Evolutionary conservation across 805 yeast genomes (phyloP), one percentile per base, ranked within the genome.

Genomic region (Saccharomycopsis guyanensis): DNA sequence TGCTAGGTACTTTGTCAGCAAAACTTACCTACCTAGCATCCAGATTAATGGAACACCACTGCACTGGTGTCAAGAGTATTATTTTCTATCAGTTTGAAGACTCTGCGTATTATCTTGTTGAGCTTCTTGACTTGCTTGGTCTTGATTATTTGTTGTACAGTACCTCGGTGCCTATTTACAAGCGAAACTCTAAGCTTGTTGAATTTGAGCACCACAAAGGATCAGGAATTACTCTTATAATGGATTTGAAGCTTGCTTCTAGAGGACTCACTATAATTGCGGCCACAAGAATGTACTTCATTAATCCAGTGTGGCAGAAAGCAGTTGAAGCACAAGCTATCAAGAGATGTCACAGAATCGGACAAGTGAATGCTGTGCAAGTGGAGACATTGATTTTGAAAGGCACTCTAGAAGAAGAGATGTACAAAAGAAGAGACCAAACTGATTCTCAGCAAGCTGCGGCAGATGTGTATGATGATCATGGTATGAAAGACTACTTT

Each of bases 261-360:
- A 86, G 80, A 62, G 88, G 88, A 0, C 59, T 82, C 37, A 80
- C 84, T 0, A 78, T 82, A 5, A 73, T 78, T 16, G 69, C 80
- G 0, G 88, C 88, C 3, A 78, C 86, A 0, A 66, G 78, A 44
- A 84, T 82, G 1, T 82, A 78, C 56, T 80, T 82, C 57, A 66
- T 81, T n/a, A 79, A 73, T 53, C 87, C 87, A 1, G 80, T 82
- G 1, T 82, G 87, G 88, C 75, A 71, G 52, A 68, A 77, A 46
- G 72, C 83, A 0, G 66, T 76, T 16, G 88, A 82, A 57, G 87
- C 87, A 0, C 88, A 82, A 55, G 87, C 87, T 0, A 79, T 82
- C 40, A 80, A 82, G 53, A 72, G 89, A 64, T 82, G 87, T 0
- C 89, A 82, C 61, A 71, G 88, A 60, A 82, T 82, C 58, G 88